phyloP scores from a whole-genome alignment of 495 filamentous ascomycete species.

The Staphylotrichum tortipilum region DNA sequence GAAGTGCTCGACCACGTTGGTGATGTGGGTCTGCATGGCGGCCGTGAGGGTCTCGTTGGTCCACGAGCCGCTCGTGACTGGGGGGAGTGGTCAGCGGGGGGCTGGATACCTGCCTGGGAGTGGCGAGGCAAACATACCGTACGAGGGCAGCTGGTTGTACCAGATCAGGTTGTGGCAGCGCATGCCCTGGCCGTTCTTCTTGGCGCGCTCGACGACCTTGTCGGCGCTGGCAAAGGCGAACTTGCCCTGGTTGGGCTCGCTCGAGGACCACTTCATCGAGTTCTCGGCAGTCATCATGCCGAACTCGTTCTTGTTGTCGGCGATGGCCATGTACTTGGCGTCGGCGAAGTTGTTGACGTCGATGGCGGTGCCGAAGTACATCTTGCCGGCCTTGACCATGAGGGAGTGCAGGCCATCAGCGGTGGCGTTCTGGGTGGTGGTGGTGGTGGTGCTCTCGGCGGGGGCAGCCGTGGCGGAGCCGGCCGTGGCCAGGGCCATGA shows the following conservation, averaged over 20 bases:
- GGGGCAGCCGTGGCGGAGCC: no score
- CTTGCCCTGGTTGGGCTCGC: constrained; percentile 22
- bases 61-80: constrained; percentile 39
- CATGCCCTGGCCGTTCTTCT: constrained; percentile 38
- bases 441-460: no score
- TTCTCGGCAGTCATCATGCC: background rate
- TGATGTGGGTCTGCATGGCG: constrained; percentile 43
- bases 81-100: no score
- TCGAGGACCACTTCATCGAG: background rate
- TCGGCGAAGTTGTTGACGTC: background rate
- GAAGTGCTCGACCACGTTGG: constrained; percentile 41
- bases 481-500: no score
- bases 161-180: constrained; percentile 52
- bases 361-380: background rate
- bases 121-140: no score
- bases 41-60: constrained; percentile 39
- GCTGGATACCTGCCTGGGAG: no score
- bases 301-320: background rate
- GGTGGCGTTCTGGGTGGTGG: no score
- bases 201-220: constrained; percentile 36
- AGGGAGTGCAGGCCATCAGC: background rate
- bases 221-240: constrained; percentile 47
- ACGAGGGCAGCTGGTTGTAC: constrained; percentile 47
- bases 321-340: constrained; percentile 1
- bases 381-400: background rate